Percentiles rank a stretch among this genome's conserved stretches.
Evolutionary conservation across 2,329 filamentous ascomycete species (phyloP).

Genomic region (Xylariaceae sp.): DNA sequence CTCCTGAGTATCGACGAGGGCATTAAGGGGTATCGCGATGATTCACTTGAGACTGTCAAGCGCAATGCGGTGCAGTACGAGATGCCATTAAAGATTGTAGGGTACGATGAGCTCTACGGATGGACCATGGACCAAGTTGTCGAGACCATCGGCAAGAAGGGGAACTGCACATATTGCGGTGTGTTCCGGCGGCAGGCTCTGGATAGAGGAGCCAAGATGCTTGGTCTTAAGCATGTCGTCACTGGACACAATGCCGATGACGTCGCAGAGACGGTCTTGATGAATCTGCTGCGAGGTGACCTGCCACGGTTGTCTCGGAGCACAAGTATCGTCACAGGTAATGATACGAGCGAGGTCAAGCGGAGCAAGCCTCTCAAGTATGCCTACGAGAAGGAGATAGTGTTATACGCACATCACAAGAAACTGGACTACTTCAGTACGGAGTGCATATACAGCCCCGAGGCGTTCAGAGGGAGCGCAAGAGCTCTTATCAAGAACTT

Average conservation of each 20-base stretch:
- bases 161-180: constrained; percentile 98
- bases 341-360: constrained; percentile 79
- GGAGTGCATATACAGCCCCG: constrained; percentile 96
- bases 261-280: constrained; percentile 92
- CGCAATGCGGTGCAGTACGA: constrained; percentile 86
- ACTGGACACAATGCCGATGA: constrained; percentile 98
- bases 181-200: constrained; percentile 93
- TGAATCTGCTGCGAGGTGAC: constrained; percentile 93
- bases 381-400: constrained; percentile 98
- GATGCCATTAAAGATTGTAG: constrained; percentile 87
- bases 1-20: constrained; percentile 94
- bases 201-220: constrained; percentile 81
- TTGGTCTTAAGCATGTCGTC: constrained; percentile 88
- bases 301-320: constrained; percentile 80
- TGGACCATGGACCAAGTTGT: constrained; percentile 99
- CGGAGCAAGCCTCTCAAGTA: constrained; percentile 97
- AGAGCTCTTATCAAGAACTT: constrained; percentile 91
- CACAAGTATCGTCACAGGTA: constrained; percentile 83
- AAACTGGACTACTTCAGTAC: constrained; percentile 97
- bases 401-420: constrained; percentile 94
- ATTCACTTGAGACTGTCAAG: constrained; percentile 94
- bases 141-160: constrained; percentile 92
- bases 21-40: constrained; percentile 94
- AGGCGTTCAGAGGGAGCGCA: constrained; percentile 91
- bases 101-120: constrained; percentile 90